Conservation (phyloP, 345 rosid genomes). For the Brassica juncea region DNA sequence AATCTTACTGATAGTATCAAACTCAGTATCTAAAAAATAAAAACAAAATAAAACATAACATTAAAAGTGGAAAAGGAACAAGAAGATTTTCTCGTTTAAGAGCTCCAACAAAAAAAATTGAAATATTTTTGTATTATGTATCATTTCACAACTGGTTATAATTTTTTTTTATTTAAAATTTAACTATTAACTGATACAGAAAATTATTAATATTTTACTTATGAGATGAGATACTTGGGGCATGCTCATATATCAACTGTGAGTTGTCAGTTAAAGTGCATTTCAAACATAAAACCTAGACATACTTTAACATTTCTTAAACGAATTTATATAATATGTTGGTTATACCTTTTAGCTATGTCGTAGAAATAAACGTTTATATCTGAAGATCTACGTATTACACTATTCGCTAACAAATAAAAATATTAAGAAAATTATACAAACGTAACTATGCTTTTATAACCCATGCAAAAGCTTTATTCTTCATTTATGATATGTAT, state of each 20-base stretch:
- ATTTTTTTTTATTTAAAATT: too few relatives aligned
- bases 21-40: too few relatives aligned
- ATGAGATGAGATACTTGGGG: too few relatives aligned
- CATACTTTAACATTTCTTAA: neutral
- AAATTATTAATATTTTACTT: too few relatives aligned
- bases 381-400: neutral
- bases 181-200: too few relatives aligned
- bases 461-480: constrained; percentile 24
- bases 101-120: too few relatives aligned
- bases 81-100: too few relatives aligned
- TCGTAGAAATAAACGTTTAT: neutral
- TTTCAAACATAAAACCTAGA: neutral
- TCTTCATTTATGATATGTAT: neutral
- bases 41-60: too few relatives aligned
- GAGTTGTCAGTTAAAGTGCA: neutral
- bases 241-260: neutral
- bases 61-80: too few relatives aligned
- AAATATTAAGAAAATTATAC: constrained; percentile 2
- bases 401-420: neutral
- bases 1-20: too few relatives aligned
- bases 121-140: too few relatives aligned
- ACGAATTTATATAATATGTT: neutral
- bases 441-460: constrained; percentile 1
- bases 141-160: too few relatives aligned
- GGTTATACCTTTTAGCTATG: neutral